Conservation (phyloP, 768 basidiomycete genomes). For the Coprinopsis marcescibilis region DNA sequence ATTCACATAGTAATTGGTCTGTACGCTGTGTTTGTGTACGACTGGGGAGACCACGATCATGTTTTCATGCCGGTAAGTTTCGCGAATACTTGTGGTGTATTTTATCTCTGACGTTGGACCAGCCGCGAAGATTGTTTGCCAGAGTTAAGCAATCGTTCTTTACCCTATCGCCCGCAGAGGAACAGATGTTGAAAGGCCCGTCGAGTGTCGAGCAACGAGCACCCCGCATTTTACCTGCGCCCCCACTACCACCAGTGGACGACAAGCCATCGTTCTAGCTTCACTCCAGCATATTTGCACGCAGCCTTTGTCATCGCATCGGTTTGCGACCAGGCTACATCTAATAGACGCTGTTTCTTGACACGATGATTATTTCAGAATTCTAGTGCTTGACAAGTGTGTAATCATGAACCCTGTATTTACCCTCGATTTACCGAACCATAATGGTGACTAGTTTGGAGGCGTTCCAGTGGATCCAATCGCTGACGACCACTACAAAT, state of each 20-base stretch:
- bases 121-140: conserved; percentile 58
- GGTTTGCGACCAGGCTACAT: no score
- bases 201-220: conserved; percentile 10
- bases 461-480: no score
- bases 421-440: no score
- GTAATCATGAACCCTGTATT: no score
- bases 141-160: conserved; percentile 47
- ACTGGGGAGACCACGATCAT: conserved; percentile 68
- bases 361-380: no score
- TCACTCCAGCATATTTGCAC: no score
- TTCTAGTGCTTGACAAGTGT: no score
- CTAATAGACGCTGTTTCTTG: no score
- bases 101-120: not conserved
- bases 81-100: not conserved
- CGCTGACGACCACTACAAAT: no score
- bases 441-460: no score
- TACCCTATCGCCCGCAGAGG: conserved; percentile 54
- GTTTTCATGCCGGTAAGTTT: conserved; percentile 59
- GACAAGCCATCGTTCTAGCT: not conserved
- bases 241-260: conserved; percentile 1
- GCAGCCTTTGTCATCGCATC: no score
- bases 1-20: conserved; percentile 38
- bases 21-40: conserved; percentile 57
- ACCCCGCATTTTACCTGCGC: conserved; percentile 2
- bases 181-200: conserved; percentile 28